Conservation (phyloP, 768 basidiomycete genomes). For the Calocera viscosa region DNA sequence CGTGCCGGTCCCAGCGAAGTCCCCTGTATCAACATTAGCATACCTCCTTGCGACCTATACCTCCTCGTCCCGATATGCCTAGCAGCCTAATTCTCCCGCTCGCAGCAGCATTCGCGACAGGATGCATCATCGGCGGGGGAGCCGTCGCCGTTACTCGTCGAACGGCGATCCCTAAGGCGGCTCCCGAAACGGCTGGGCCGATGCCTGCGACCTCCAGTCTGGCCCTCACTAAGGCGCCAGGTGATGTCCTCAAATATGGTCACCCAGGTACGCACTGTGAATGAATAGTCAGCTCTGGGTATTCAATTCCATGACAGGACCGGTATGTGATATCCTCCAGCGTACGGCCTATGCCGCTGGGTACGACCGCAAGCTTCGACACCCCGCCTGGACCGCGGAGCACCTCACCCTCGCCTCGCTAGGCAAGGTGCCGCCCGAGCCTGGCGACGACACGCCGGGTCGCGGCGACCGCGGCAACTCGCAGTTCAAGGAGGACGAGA, state of each 20-base stretch:
- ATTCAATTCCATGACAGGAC: conserved; percentile 40
- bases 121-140: no score
- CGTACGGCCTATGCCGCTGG: conserved; percentile 76
- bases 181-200: no score
- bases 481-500: conserved; percentile 70
- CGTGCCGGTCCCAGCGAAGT: no score
- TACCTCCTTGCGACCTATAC: no score
- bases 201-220: no score
- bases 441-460: conserved; percentile 25
- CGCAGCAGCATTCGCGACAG: no score
- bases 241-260: conserved; percentile 57
- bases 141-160: no score
- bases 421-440: conserved; percentile 33
- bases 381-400: conserved; percentile 96
- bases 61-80: no score
- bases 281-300: not conserved
- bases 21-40: no score
- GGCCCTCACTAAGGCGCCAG: conserved; percentile 15
- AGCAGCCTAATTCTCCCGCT: no score
- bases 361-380: conserved; percentile 80
- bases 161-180: no score
- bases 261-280: conserved; percentile 50
- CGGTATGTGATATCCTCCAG: conserved; percentile 64
- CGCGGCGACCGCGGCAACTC: conserved; percentile 64
- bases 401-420: conserved; percentile 75